Conservation (phyloP, 495 filamentous ascomycete genomes). For the Hypomontagnella monticulosa region DNA sequence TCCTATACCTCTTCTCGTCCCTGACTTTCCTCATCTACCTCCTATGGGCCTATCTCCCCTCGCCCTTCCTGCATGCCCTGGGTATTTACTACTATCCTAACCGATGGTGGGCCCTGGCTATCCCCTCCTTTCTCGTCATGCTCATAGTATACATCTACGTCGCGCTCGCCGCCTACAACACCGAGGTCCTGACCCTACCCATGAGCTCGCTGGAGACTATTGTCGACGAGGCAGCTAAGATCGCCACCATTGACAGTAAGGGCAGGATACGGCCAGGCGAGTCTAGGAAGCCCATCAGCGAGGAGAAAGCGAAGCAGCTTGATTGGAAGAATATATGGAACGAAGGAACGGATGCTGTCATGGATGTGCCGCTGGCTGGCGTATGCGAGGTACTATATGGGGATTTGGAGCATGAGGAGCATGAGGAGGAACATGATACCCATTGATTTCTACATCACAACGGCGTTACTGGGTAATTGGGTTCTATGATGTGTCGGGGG, state of each 20-base stretch:
- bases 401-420: constrained; percentile 44
- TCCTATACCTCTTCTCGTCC: constrained; percentile 86
- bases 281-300: constrained; percentile 59
- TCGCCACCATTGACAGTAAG: constrained; percentile 81
- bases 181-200: constrained; percentile 82
- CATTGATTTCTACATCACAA: constrained; percentile 19
- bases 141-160: constrained; percentile 91
- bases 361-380: constrained; percentile 95
- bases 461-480: background rate
- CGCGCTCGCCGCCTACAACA: constrained; percentile 91
- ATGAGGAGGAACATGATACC: constrained; percentile 22
- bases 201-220: constrained; percentile 86
- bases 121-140: constrained; percentile 91
- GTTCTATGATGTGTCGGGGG: no score
- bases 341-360: constrained; percentile 93
- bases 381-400: constrained; percentile 94
- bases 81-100: constrained; percentile 97
- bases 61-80: constrained; percentile 88
- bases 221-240: constrained; percentile 87
- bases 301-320: constrained; percentile 58
- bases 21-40: constrained; percentile 88
- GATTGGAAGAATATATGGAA: constrained; percentile 88
- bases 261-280: constrained; percentile 67
- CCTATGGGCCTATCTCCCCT: constrained; percentile 93
- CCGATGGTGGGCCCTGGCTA: constrained; percentile 94